Evolutionary conservation across 208 protist species (phyloP), one percentile per base, ranked within the genome.

Genomic region (Angomonas ambiguus): DNA sequence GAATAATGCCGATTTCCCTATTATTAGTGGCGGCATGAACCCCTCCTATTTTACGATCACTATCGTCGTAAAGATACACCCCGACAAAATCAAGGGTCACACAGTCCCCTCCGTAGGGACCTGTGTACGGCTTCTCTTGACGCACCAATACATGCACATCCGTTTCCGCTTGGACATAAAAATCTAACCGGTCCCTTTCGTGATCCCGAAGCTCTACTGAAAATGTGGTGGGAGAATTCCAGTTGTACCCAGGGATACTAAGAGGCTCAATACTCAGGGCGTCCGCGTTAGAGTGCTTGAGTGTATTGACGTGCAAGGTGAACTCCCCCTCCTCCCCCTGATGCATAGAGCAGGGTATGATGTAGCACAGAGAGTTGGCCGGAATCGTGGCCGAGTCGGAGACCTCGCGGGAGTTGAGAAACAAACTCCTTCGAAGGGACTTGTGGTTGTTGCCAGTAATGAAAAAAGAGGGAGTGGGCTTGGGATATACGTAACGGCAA

Each of bases 361-460:
- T 67, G 74, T 92, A 94, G 56, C 78, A 90, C 41, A 83, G 57
- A 0, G 82, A 90, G 24, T 84, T 67, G 0, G 80, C 25, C 0
- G 85, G 88, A 25, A 94, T 69, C 2, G 74, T 83, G 16, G 90
- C 53, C 18, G 57, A 63, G 69, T 82, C 85, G 18, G 80, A 53
- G 42, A 85, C 79, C 58, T 94, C 84, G 16, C 88, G 76, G 31
- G 82, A 86, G 74, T 91, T 90, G 28, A 94, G 64, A 72, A 87
- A 94, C 55, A 93, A 81, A 57, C 83, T 82, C 66, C 85, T 85
- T 67, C 81, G 60, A 18, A 93, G 77, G 18, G 79, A 25, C 58
- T 79, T 77, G 71, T 93, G 83, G 67, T 88, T 90, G 75, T 90
- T 90, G 65, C 79, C 77, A 2, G 87, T 93, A 24, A 93, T 77